Conservation (phyloP, 768 basidiomycete species). For the Pleurotus djamor region DNA sequence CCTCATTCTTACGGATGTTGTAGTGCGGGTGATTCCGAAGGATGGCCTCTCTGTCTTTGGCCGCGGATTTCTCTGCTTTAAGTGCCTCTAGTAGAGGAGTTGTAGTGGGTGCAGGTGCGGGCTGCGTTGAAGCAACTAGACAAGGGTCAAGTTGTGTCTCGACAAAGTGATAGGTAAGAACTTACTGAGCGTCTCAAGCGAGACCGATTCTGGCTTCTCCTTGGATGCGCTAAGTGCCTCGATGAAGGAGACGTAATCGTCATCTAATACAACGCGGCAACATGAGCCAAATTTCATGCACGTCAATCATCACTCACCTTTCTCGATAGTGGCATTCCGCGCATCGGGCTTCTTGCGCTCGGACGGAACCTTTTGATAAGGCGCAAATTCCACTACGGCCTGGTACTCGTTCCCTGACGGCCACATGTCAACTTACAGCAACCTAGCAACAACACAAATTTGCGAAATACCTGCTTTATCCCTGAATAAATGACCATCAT, state of each 20-base stretch:
- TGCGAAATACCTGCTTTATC: slow-evolving; percentile 79
- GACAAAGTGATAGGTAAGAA: slow-evolving; percentile 3
- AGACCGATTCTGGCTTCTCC: slow-evolving; percentile 49
- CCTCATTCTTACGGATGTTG: slow-evolving; percentile 43
- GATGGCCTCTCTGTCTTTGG: slow-evolving; percentile 73
- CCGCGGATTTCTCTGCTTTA: slow-evolving; percentile 75
- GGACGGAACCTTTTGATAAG: slow-evolving; percentile 81
- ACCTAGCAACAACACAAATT: not conserved
- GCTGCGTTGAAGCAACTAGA: slow-evolving; percentile 64
- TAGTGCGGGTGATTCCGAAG: slow-evolving; percentile 73
- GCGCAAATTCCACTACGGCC: slow-evolving; percentile 92
- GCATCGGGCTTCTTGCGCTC: slow-evolving; percentile 78
- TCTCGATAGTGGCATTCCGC: slow-evolving; percentile 85
- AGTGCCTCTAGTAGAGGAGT: slow-evolving; percentile 94
- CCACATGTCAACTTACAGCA: not conserved
- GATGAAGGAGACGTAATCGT: slow-evolving; percentile 81
- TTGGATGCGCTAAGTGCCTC: slow-evolving; percentile 60
- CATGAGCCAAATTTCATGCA: too few species aligned
- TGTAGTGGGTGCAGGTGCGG: slow-evolving; percentile 64
- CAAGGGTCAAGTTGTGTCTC: not conserved
- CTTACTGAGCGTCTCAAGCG: slow-evolving; percentile 65
- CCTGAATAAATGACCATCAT: slow-evolving; percentile 89
- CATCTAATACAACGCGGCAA: slow-evolving; percentile 44
- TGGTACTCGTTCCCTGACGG: slow-evolving; percentile 77
- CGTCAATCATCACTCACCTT: slow-evolving; percentile 46